A percentile compares a stretch with the other conserved stretches of the same genome.
Evolutionary conservation across 2,329 filamentous ascomycete genomes (phyloP).

Genomic region (Fusarium incarnatum): DNA sequence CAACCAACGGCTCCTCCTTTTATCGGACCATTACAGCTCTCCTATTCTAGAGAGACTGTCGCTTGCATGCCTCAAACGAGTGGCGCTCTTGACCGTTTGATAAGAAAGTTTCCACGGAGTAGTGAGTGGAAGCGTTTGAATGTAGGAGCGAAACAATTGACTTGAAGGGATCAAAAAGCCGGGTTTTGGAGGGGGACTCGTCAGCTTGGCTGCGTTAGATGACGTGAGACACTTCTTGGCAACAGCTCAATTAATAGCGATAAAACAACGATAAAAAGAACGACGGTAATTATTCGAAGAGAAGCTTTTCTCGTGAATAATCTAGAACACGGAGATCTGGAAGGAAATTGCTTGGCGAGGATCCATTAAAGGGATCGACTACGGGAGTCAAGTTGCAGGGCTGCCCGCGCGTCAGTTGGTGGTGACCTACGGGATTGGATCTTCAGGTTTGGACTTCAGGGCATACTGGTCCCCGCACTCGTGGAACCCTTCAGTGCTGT

Average conservation of each 20-base stretch:
- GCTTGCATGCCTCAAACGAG: neutral
- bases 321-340: conserved; percentile 9
- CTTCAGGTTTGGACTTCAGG: neutral
- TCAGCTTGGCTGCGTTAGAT: neutral
- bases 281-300: neutral
- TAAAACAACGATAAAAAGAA: neutral
- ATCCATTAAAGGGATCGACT: conserved; percentile 19
- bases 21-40: neutral
- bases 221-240: neutral
- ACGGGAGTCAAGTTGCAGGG: neutral
- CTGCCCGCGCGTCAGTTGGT: neutral
- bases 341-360: conserved; percentile 19
- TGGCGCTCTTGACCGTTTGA: conserved; percentile 12
- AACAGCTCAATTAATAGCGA: neutral
- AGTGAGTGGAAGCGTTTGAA: neutral
- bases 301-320: neutral
- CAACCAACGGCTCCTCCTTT: neutral
- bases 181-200: neutral
- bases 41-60: neutral
- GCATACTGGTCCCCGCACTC: conserved; percentile 7
- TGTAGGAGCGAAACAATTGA: neutral
- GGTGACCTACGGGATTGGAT: neutral
- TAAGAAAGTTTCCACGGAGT: neutral
- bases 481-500: conserved; percentile 5
- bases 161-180: neutral